Evolutionary conservation across 257 asterid species (phyloP).

Genomic region (Lavandula angustifolia): DNA sequence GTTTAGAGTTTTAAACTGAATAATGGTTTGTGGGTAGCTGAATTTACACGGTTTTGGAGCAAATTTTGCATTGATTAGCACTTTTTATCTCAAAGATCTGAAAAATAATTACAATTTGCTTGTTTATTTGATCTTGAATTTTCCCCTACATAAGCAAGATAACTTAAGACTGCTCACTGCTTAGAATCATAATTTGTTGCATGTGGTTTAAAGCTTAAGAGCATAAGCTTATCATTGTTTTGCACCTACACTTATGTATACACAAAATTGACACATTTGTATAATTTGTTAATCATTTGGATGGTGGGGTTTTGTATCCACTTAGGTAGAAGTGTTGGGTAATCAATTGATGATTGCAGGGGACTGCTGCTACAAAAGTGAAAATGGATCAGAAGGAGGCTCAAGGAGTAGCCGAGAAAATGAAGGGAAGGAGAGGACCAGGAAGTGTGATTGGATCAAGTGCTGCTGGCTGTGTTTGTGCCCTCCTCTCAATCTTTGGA

Average conservation of each 20-base stretch:
- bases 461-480: constrained; percentile 93
- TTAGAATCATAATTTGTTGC: neutral
- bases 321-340: constrained; percentile 16
- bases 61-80: neutral
- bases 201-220: neutral
- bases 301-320: neutral
- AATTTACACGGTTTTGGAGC: neutral
- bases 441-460: constrained; percentile 97
- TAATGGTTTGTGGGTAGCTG: neutral
- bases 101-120: neutral
- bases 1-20: neutral
- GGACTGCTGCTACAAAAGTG: constrained; percentile 89
- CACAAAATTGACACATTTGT: too few relatives aligned
- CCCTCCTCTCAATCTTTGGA: constrained; percentile 66
- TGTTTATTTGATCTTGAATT: constrained; percentile 20
- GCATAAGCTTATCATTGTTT: neutral
- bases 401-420: constrained; percentile 95
- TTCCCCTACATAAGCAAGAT: neutral
- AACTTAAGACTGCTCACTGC: neutral
- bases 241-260: too few relatives aligned
- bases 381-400: constrained; percentile 98
- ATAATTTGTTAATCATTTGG: neutral
- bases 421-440: constrained; percentile 92
- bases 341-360: constrained; percentile 49
- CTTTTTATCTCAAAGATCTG: neutral